Evolutionary conservation across 768 basidiomycete species (phyloP).

Genomic region (Xerocomellus amylosporus): DNA sequence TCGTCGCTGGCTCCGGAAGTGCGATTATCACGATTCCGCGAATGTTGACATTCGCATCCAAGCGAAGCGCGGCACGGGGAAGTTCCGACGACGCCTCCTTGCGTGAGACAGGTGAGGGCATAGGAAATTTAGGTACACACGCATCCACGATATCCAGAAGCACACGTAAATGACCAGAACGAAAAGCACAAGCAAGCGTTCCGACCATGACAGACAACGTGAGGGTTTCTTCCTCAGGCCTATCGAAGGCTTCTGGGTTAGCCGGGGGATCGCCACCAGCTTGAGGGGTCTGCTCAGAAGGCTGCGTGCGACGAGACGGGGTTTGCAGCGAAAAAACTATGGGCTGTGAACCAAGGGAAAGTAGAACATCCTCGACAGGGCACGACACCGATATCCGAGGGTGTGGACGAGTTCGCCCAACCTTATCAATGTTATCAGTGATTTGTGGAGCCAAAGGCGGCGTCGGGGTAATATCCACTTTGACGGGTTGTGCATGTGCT

Average conservation of each 20-base stretch:
- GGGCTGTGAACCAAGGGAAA: conserved; percentile 64
- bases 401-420: conserved; percentile 1
- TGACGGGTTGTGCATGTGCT: not conserved
- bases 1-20: conserved; percentile 32
- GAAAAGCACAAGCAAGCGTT: conserved; percentile 52
- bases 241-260: conserved; percentile 8
- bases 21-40: conserved; percentile 51
- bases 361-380: conserved; percentile 42
- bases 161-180: conserved; percentile 54
- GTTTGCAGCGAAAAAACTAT: conserved; percentile 55
- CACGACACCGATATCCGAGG: conserved; percentile 7
- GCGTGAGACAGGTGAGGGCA: conserved; percentile 12
- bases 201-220: conserved; percentile 46
- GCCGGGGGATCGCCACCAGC: conserved; percentile 3
- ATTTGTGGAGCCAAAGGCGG: not conserved
- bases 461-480: not conserved
- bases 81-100: conserved; percentile 13
- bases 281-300: conserved; percentile 5
- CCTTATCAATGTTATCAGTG: not conserved
- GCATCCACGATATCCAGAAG: conserved; percentile 43
- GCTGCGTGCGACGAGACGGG: conserved; percentile 30
- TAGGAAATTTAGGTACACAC: conserved; percentile 26
- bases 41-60: conserved; percentile 35
- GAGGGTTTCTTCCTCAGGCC: conserved; percentile 31
- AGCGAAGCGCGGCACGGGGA: conserved; percentile 25